These are phyloP conservation scores for Wickerhamiella hasegawae DNA, from an alignment of 805 yeast genomes.

Conservation along the genomic window DNA sequence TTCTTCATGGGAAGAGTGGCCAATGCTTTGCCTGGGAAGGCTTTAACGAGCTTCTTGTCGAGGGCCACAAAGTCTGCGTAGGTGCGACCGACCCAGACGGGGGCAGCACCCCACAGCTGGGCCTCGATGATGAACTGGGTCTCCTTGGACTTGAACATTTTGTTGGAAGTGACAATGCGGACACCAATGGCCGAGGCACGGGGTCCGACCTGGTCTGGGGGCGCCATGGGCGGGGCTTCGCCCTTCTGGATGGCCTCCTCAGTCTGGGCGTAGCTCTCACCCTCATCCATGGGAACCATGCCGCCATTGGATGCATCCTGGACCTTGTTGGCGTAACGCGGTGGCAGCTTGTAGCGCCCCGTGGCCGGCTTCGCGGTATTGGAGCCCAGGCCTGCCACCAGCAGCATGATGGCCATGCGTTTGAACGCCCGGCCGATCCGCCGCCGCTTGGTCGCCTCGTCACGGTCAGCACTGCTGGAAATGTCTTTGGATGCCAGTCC, in stretches of 20 bases:
- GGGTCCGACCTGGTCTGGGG: slow-evolving; percentile 20
- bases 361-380: slow-evolving; percentile 7
- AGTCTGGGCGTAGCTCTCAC: slow-evolving; percentile 8
- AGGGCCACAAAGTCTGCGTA: slow-evolving; percentile 55
- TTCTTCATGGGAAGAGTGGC: slow-evolving; percentile 44
- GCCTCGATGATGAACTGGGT: slow-evolving; percentile 20
- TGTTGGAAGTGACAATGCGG: slow-evolving; percentile 19
- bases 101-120: slow-evolving; percentile 17
- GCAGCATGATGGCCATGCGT: slow-evolving; percentile 47
- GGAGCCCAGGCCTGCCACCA: slow-evolving; percentile 60
- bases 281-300: neutral
- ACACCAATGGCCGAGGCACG: slow-evolving; percentile 55
- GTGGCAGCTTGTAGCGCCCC: neutral
- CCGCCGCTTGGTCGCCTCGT: slow-evolving; percentile 54
- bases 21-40: slow-evolving; percentile 55
- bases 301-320: neutral
- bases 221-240: slow-evolving; percentile 35
- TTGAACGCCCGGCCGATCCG: slow-evolving; percentile 46
- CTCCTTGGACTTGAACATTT: slow-evolving; percentile 16
- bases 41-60: slow-evolving; percentile 30
- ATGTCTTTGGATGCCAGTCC: slow-evolving; percentile 57
- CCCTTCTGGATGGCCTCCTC: slow-evolving; percentile 6
- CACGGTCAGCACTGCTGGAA: slow-evolving; percentile 59
- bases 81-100: slow-evolving; percentile 39
- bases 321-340: neutral